These are phyloP conservation scores for Betula pendula DNA, from an alignment of 306 rosid genomes.

Conservation along the genomic window DNA sequence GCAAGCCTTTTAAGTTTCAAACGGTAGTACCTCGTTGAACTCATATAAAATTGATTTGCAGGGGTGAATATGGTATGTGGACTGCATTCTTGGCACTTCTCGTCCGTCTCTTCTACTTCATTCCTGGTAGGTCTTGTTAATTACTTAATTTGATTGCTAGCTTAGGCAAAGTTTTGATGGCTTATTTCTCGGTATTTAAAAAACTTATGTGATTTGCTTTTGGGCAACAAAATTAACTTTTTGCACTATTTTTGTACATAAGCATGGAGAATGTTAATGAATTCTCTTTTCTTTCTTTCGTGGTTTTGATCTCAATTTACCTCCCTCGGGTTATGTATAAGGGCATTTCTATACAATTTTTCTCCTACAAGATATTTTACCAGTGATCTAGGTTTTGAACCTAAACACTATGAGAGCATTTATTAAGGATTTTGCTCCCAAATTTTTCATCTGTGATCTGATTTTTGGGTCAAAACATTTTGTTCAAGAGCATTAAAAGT, in stretches of 20 bases:
- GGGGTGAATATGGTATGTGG: slow-evolving; percentile 92
- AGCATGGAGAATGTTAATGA: neutral
- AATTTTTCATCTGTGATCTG: neutral
- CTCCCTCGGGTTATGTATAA: neutral
- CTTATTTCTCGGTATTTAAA: neutral
- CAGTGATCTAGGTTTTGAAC: neutral
- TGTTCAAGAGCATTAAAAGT: neutral
- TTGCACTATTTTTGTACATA: neutral
- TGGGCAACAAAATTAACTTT: neutral
- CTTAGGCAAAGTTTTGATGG: neutral
- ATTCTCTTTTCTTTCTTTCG: neutral
- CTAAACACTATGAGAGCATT: neutral
- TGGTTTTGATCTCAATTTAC: neutral
- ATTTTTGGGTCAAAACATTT: neutral
- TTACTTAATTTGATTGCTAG: neutral
- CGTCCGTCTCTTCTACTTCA: slow-evolving; percentile 72
- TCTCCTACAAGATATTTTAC: neutral
- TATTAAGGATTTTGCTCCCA: too few species aligned
- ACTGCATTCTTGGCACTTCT: slow-evolving; percentile 80
- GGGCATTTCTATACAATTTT: neutral
- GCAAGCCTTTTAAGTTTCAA: neutral
- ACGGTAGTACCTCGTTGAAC: slow-evolving; percentile 15
- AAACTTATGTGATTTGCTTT: neutral
- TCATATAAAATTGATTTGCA: slow-evolving; percentile 40
- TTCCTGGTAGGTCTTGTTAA: slow-evolving; percentile 54